A percentile compares a stretch with the other conserved stretches of the same genome.
Conservation (phyloP, 305 asterid species). For the Fraxinus baroniana region DNA sequence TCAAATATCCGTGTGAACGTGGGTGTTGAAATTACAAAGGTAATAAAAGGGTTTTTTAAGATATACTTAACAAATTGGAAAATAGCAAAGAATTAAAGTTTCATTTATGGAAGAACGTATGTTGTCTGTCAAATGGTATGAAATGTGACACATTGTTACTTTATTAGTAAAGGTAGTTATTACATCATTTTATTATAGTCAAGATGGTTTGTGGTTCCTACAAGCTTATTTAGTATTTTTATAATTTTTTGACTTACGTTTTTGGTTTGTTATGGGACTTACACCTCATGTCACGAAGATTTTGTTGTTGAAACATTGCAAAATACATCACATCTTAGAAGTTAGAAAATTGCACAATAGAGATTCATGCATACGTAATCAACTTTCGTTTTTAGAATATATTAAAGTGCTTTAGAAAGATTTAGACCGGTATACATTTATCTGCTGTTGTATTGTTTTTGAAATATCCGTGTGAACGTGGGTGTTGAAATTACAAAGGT, state of each 20-base stretch:
- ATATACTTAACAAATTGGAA: neutral
- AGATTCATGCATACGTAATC: neutral
- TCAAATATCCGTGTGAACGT: slow-evolving; percentile 7
- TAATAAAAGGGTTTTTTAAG: neutral
- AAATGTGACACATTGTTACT: neutral
- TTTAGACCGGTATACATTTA: slow-evolving; percentile 41
- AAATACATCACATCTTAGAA: neutral
- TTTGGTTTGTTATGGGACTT: neutral
- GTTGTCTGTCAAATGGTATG: neutral
- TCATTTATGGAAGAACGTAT: neutral
- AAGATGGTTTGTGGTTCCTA: neutral
- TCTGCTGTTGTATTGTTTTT: slow-evolving; percentile 16
- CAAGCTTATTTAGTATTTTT: neutral
- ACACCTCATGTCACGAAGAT: neutral
- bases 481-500: neutral
- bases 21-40: neutral
- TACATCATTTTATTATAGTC: neutral
- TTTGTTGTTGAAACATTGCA: neutral
- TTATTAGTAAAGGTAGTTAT: neutral
- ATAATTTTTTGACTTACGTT: neutral
- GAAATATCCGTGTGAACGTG: slow-evolving; percentile 6
- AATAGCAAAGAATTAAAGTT: neutral
- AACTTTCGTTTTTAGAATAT: neutral
- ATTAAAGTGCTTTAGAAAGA: neutral
- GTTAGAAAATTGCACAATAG: neutral